Evolutionary conservation across 179 eudicot genomes (phyloP), one percentile per base, ranked within the genome.

Genomic region (Camellia oleifera): DNA sequence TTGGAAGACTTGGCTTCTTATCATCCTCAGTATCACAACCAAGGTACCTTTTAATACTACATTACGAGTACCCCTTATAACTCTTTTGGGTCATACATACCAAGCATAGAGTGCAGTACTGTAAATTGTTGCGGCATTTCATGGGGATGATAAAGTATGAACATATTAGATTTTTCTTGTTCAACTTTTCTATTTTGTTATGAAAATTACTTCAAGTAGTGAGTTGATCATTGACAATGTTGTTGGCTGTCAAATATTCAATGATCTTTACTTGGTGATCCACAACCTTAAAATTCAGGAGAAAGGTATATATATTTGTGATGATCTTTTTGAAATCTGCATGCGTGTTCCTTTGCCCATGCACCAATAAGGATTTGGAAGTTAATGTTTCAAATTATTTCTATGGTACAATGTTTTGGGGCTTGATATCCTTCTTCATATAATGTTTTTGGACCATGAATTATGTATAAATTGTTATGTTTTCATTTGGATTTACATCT

Each of bases 11-110:
- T 88, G 71, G 82, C 88, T 68, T 87, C 83, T 46, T 85, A 81
- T 71, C 90, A 84, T 44, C 95, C 93, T 78, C 87, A 80, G 44
- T 91, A 91, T 84, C 86, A 81, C 68, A 91, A 90, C 79, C 86
- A 85, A 88, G 95, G 95, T 91, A 87, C 18, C 9, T 23, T 18
- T 65, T 71, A 18, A 0, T 23, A 7, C 3, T 14, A n/a, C n/a
- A 57, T 48, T 48, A 11, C 0, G 7, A 7, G 61, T 42, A 23
- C 26, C 14, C 50, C 17, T 40, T 10, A 48, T 10, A 13, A 45
- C 20, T 5, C 42, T 69, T 10, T 17, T 20, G 26, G 23, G 72
- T 5, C 23, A n/a, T 26, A 26, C 26, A 26, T 74, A 9, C 4
- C 77, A 57, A 0, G 46, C 7, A 60, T 58, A 44, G 9, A 17